These are phyloP conservation scores for Stephanodiscus triporus DNA, from an alignment of 108 stramenopile species.

Conservation along the genomic window DNA sequence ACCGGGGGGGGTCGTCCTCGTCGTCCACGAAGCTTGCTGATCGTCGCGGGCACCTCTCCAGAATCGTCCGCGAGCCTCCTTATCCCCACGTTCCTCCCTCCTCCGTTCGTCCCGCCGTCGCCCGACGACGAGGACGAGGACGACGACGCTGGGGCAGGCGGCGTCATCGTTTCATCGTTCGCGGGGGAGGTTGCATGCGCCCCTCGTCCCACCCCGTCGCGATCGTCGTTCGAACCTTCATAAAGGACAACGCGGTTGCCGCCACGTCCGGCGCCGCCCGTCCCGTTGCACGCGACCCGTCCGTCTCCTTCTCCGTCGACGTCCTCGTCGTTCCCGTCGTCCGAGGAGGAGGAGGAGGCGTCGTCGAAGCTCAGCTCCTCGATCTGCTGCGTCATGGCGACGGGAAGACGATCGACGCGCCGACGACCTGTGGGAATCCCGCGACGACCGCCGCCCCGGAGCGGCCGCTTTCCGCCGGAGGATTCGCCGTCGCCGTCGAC, in stretches of 20 bases:
- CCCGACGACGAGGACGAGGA: too few relatives aligned
- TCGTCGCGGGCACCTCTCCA: constrained; percentile 26
- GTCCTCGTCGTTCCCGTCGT: neutral
- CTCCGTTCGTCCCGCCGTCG: neutral
- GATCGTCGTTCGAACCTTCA: too few relatives aligned
- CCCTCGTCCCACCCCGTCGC: neutral
- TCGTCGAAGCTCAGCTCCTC: constrained; percentile 31
- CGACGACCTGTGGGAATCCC: too few relatives aligned
- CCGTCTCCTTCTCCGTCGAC: neutral
- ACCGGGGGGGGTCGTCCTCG: constrained; percentile 12
- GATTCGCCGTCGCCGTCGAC: neutral
- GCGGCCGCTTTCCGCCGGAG: neutral
- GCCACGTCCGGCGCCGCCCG: too few relatives aligned
- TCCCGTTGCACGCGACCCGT: too few relatives aligned
- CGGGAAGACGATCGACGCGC: neutral
- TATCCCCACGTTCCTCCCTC: neutral
- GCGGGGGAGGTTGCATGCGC: neutral
- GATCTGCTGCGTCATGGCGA: constrained; percentile 55
- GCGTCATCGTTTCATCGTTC: neutral
- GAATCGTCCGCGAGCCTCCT: neutral
- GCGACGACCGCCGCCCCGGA: neutral
- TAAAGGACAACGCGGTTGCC: too few relatives aligned
- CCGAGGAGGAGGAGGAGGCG: neutral
- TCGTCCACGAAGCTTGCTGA: constrained; percentile 19
- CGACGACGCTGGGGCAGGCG: neutral